A percentile compares a stretch with the other conserved stretches of the same genome.
Conservation (phyloP, 306 rosid species). For the Psophocarpus tetragonolobus region DNA sequence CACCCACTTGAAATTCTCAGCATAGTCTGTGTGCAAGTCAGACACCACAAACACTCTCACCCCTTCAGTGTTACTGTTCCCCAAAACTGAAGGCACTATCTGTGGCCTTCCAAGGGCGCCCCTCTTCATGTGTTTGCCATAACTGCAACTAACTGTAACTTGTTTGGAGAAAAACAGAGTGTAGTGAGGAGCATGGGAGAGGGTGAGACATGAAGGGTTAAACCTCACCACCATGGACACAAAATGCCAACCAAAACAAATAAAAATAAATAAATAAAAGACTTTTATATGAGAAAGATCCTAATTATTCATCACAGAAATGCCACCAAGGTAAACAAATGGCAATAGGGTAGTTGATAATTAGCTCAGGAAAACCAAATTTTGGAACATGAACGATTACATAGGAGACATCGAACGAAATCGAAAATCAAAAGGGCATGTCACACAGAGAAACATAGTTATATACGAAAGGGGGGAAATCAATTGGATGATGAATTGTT, state of each 20-base stretch:
- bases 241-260: slow-evolving; percentile 12
- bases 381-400: neutral
- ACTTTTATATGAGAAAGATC: slow-evolving; percentile 38
- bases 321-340: slow-evolving; percentile 9
- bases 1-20: slow-evolving; percentile 84
- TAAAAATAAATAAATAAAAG: neutral
- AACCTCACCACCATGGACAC: slow-evolving; percentile 50
- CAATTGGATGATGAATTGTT: neutral
- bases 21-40: slow-evolving; percentile 85
- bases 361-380: neutral
- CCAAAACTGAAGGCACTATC: slow-evolving; percentile 47
- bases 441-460: neutral
- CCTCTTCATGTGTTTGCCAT: slow-evolving; percentile 42
- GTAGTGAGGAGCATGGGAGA: slow-evolving; percentile 36
- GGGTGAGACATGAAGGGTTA: slow-evolving; percentile 45
- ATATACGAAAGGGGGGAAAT: no score
- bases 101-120: slow-evolving; percentile 47
- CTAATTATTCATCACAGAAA: slow-evolving; percentile 36
- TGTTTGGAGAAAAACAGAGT: slow-evolving; percentile 43
- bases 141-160: slow-evolving; percentile 31
- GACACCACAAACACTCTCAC: slow-evolving; percentile 72
- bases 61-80: slow-evolving; percentile 45
- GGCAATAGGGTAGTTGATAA: slow-evolving; percentile 12
- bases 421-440: neutral
- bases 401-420: neutral